These are phyloP conservation scores for Aspergillus latus DNA, from an alignment of 2,329 filamentous ascomycete genomes.

Conservation along the genomic window DNA sequence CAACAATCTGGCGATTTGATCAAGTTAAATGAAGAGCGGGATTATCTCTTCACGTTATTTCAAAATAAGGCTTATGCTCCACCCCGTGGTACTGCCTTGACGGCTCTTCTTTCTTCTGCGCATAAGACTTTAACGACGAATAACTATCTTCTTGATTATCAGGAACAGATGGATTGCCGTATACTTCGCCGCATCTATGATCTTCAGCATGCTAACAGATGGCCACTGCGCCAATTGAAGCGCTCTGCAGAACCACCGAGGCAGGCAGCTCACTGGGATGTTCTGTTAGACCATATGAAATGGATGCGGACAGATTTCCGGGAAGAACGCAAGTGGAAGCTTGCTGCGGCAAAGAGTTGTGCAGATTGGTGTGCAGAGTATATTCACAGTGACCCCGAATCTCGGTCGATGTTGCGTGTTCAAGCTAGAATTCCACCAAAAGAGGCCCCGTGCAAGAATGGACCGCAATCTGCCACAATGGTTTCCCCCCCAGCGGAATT, in stretches of 20 bases:
- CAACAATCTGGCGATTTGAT: slow-evolving; percentile 50
- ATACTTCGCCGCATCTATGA: slow-evolving; percentile 85
- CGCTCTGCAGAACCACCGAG: slow-evolving; percentile 77
- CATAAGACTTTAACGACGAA: slow-evolving; percentile 87
- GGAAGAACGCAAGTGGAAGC: slow-evolving; percentile 94
- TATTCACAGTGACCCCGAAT: slow-evolving; percentile 63
- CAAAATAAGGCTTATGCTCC: slow-evolving; percentile 59
- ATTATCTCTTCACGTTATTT: slow-evolving; percentile 65
- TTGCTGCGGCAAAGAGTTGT: slow-evolving; percentile 72
- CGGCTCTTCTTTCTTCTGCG: slow-evolving; percentile 74
- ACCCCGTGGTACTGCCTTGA: slow-evolving; percentile 54
- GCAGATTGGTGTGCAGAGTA: slow-evolving; percentile 84
- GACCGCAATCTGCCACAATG: slow-evolving; percentile 27
- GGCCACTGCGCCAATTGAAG: slow-evolving; percentile 87
- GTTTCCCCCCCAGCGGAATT: slow-evolving; percentile 36
- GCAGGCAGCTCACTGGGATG: slow-evolving; percentile 77
- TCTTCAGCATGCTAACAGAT: slow-evolving; percentile 85
- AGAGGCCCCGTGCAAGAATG: slow-evolving; percentile 27
- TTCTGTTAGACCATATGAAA: slow-evolving; percentile 85
- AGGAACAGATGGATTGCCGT: slow-evolving; percentile 83
- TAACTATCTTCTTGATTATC: slow-evolving; percentile 77
- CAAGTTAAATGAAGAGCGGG: slow-evolving; percentile 48
- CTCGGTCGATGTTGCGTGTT: slow-evolving; percentile 68
- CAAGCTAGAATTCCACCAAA: slow-evolving; percentile 40
- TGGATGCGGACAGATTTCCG: slow-evolving; percentile 98